Base-by-base conservation (phyloP, 2,329 filamentous ascomycete species). In the Fusarium nurragi region DNA sequence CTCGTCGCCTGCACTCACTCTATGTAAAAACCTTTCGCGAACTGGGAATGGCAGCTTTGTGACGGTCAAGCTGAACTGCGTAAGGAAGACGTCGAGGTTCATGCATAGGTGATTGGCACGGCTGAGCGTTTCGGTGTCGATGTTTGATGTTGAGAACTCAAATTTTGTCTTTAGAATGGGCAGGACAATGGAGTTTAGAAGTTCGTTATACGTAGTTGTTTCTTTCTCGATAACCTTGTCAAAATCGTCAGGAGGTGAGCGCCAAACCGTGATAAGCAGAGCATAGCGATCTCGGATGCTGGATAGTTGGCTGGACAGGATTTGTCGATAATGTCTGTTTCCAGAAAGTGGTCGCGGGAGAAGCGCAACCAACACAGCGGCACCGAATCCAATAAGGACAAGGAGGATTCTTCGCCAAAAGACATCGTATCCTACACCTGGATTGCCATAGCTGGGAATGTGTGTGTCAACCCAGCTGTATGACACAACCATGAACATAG, bases 401-500 rank as follows among this genome's bases (percentile, higher is more conserved):
- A 60, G 56, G 11, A 60, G 54, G 1, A 60, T 30, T 19, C 56
- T 25, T 3, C 56, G 46, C 56, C 56, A 60, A n/a, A 60, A 60
- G 2, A 60, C 56, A 0, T 45, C 55, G 4, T 60, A 60, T 22
- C 56, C 56, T 2, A 60, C 56, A 4, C 56, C 56, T 2, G 56
- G 56, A 4, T 60, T 68, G 3, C 65, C 65, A 5, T 68, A 68
- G 14, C 38, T 41, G 1, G 59, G 58, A 9, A 60, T 64, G 11
- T 68, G 65, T 2, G 61, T 68, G 6, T 68, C 65, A 1, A 68
- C 60, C 65, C 65, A 68, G 19, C 65, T 68, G 25, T 68, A 68
- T 3, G 62, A 62, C 3, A 54, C 38, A 2, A 68, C 65, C 47
- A 68, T 61, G 22, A 55, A 68, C 40, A 65, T 67, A 4, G 65